phyloP scores from a whole-genome alignment of 2,329 filamentous ascomycete genomes.

The Leptodontidium sp. region DNA sequence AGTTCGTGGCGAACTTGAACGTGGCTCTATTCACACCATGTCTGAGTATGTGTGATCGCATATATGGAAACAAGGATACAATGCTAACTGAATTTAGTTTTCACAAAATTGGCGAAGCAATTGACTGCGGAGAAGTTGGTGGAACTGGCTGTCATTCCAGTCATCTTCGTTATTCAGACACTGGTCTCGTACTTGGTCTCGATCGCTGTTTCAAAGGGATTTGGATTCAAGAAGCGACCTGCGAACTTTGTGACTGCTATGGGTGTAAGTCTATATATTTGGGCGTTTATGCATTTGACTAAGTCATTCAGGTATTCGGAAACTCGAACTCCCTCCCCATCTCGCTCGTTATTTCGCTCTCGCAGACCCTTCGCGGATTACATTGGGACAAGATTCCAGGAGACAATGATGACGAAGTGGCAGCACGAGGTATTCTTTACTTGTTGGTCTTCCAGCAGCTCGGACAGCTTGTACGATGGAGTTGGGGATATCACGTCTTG shows the following conservation, averaged over 20 bases:
- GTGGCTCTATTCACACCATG: conserved; percentile 97
- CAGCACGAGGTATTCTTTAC: conserved; percentile 91
- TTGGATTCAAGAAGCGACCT: conserved; percentile 83
- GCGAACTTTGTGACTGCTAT: conserved; percentile 97
- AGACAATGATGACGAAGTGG: conserved; percentile 95
- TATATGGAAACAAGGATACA: background rate
- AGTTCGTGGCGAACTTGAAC: conserved; percentile 95
- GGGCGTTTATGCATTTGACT: conserved; percentile 19
- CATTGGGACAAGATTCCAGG: conserved; percentile 93
- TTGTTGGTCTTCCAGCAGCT: conserved; percentile 97
- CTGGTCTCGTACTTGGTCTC: conserved; percentile 84
- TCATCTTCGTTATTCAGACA: conserved; percentile 91
- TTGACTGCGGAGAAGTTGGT: conserved; percentile 88
- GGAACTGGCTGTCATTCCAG: conserved; percentile 92
- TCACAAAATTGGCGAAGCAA: conserved; percentile 95
- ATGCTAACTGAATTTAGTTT: conserved; percentile 65
- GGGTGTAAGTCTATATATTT: conserved; percentile 64
- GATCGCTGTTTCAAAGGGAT: conserved; percentile 73
- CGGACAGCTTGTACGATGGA: conserved; percentile 94
- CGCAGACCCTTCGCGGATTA: conserved; percentile 87
- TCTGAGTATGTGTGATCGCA: conserved; percentile 70
- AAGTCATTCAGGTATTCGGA: conserved; percentile 74
- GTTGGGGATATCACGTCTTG: conserved; percentile 95
- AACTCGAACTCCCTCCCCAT: conserved; percentile 99
- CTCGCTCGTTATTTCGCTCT: conserved; percentile 91